Evolutionary conservation across 1,284 basidiomycete genomes (phyloP), one percentile per base, ranked within the genome.

Genomic region (Naganishia sp.): DNA sequence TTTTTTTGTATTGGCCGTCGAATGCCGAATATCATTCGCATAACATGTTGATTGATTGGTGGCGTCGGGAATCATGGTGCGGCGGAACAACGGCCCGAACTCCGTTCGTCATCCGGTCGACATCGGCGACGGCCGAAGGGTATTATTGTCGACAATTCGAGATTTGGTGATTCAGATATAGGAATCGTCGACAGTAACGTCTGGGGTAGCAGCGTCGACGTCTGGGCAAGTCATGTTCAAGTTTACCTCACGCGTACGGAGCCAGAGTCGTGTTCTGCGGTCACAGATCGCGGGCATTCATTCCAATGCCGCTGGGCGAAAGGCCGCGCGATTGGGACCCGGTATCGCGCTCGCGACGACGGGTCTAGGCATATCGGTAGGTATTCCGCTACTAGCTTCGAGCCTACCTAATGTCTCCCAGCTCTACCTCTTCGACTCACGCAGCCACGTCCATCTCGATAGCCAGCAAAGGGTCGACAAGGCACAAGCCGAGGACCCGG

Each of bases 401-500:
- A 23, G 6, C 28, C 25, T 7, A 10, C 13, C 47, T 61, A n/a
- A 61, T 3, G 2, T 42, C 21, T 18, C 15, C 2, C 47, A 61
- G 58, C 23, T 61, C n/a, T 61, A 61, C 15, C 25, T 61, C 10
- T 13, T 61, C 7, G 23, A n/a, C 13, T 47, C 15, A 13, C 47
- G 47, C 3, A 35, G 23, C 2, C 49, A 18, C 7, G 47, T 61
- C n/a, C 47, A 28, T 21, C 47, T 61, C 47, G 58, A 61, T 18
- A 61, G 58, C 23, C 58, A 61, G 47, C 35, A n/a, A 28, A 61
- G 50, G 17, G 58, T 60, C 25, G 45, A 61, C 39, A 49, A 63
- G 32, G 66, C 47, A n/a, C 56, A 54, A 31, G 47, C 51, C 31
- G 47, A 62, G 39, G 58, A 63, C 46, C 46, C 60, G 1, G 66